phyloP scores from a whole-genome alignment of 225 moss, liverwort and hornwort species.

The Ulota crispa region DNA sequence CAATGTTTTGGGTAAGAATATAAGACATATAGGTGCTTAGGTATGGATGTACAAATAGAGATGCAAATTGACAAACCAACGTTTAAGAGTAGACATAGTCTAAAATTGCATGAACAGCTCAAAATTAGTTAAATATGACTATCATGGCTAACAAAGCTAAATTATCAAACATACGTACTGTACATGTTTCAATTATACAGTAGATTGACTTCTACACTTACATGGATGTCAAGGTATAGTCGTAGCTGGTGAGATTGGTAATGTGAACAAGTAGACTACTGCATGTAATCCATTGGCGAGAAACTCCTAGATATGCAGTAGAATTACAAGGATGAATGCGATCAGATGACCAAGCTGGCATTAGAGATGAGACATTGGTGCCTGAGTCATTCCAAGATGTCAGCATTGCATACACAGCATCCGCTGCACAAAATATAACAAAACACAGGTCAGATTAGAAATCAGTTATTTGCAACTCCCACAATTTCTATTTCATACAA shows the following conservation, averaged over 20 bases:
- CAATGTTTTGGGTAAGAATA: too few relatives aligned
- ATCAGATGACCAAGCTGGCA: slow-evolving; percentile 17
- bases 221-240: slow-evolving; percentile 16
- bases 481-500: too few relatives aligned
- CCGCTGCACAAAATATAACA: not conserved
- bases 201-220: not conserved
- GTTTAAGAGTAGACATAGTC: too few relatives aligned
- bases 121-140: too few relatives aligned
- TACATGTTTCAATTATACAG: not conserved
- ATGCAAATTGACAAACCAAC: too few relatives aligned
- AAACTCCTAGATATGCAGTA: not conserved
- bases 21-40: too few relatives aligned
- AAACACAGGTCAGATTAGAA: not conserved
- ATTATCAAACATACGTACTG: too few relatives aligned
- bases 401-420: slow-evolving; percentile 13
- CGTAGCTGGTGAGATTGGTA: slow-evolving; percentile 21
- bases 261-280: not conserved
- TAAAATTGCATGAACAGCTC: too few relatives aligned
- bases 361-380: slow-evolving; percentile 27
- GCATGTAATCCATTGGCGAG: not conserved
- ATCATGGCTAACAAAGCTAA: too few relatives aligned
- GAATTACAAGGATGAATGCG: slow-evolving; percentile 24
- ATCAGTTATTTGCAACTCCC: too few relatives aligned
- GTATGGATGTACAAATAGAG: too few relatives aligned
- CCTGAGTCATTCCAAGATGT: slow-evolving; percentile 23